Evolutionary conservation across 2,329 filamentous ascomycete genomes (phyloP).

Genomic region (Nectriaceae sp.): DNA sequence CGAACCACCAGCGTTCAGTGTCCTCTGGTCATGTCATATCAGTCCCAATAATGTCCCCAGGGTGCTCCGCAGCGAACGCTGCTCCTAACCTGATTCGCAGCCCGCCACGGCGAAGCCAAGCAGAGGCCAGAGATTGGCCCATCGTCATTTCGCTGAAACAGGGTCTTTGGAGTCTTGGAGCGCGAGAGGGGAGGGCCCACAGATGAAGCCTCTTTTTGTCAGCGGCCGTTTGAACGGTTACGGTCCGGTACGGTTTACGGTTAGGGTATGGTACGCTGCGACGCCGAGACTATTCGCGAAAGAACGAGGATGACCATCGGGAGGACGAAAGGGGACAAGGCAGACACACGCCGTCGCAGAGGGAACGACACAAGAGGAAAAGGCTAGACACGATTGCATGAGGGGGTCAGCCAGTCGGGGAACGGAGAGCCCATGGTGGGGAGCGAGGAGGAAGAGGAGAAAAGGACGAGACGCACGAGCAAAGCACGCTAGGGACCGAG

Average conservation of each 20-base stretch:
- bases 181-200: slow-evolving; percentile 24
- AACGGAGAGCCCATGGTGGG: too few relatives aligned
- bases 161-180: slow-evolving; percentile 25
- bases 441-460: too few relatives aligned
- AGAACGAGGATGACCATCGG: neutral
- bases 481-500: neutral
- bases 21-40: slow-evolving; percentile 27
- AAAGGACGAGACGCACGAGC: too few relatives aligned
- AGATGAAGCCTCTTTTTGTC: too few relatives aligned
- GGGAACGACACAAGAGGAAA: too few relatives aligned
- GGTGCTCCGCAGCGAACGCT: slow-evolving; percentile 21
- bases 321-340: neutral
- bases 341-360: too few relatives aligned
- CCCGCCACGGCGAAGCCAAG: slow-evolving; percentile 14
- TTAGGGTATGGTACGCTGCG: too few relatives aligned
- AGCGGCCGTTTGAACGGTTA: too few relatives aligned
- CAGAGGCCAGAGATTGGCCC: slow-evolving; percentile 27
- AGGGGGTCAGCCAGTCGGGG: too few relatives aligned
- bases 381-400: too few relatives aligned
- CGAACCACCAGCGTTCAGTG: too few relatives aligned
- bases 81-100: slow-evolving; percentile 5
- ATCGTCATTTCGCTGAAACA: slow-evolving; percentile 32
- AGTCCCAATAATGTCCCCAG: slow-evolving; percentile 11
- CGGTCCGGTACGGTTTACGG: too few relatives aligned
- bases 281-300: neutral